Conservation (phyloP, 176 grass and related monocot genomes). For the Rhynchospora tenuis region DNA sequence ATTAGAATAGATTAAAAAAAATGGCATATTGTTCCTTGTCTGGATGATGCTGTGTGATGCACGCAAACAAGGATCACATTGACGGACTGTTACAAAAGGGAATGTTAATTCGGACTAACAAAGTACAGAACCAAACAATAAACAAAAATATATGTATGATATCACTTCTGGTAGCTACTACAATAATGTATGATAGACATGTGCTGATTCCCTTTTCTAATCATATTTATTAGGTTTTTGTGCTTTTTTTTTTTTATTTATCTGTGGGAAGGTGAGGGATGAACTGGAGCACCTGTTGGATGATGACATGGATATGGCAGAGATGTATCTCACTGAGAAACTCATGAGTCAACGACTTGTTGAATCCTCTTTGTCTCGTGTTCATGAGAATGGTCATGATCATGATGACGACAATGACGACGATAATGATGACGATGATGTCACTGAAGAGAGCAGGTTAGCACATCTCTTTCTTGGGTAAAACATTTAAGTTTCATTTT, state of each 20-base stretch:
- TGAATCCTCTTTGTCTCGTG: conserved; percentile 53
- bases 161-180: not conserved
- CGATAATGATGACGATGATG: conserved; percentile 32
- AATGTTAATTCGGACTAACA: not conserved
- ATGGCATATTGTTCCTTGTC: not conserved
- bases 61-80: not conserved
- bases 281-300: conserved; percentile 86
- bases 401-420: conserved; percentile 41
- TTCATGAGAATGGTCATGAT: conserved; percentile 34
- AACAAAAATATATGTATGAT: not conserved
- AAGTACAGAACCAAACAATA: not conserved
- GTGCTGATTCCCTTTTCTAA: not conserved
- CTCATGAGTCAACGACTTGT: conserved; percentile 49
- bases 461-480: not conserved
- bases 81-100: not conserved
- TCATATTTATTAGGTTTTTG: not conserved
- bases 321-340: conserved; percentile 92
- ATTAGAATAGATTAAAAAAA: not conserved
- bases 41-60: not conserved
- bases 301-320: conserved; percentile 98
- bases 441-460: conserved; percentile 18
- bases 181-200: not conserved
- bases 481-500: not conserved
- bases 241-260: not conserved
- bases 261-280: conserved; percentile 57